These are phyloP conservation scores for Solanum piurae DNA, from an alignment of 257 asterid species.

Conservation along the genomic window DNA sequence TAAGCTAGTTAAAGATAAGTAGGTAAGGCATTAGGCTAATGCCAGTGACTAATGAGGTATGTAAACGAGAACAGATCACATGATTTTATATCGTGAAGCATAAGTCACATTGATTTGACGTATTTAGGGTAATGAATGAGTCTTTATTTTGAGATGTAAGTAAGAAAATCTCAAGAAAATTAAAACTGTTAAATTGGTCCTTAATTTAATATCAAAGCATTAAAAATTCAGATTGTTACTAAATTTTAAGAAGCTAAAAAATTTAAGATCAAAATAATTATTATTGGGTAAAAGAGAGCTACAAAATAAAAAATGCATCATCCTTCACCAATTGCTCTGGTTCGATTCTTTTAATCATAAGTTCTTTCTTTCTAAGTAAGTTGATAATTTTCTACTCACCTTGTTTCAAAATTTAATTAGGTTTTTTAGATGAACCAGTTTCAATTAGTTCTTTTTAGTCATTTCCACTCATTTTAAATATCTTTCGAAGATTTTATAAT, in stretches of 20 bases:
- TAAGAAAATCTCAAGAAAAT: not conserved
- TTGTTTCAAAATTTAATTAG: not conserved
- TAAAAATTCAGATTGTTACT: not conserved
- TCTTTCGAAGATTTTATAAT: not conserved
- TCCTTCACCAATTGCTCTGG: not conserved
- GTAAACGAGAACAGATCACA: no score
- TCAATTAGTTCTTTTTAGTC: no score
- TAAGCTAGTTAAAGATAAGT: no score
- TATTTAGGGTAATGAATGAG: accelerated
- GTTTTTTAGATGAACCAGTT: no score
- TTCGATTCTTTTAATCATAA: not conserved
- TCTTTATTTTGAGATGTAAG: not conserved
- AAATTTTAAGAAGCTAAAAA: no score
- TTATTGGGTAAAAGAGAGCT: not conserved
- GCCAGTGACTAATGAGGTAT: not conserved
- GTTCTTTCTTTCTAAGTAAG: not conserved
- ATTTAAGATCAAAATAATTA: no score
- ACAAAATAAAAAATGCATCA: not conserved
- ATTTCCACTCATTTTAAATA: not conserved
- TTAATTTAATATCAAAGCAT: not conserved
- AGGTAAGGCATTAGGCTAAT: not conserved
- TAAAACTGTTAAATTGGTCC: not conserved
- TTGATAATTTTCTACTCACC: not conserved
- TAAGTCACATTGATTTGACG: no score
- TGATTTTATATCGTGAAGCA: not conserved